Evolutionary conservation across 2,329 filamentous ascomycete species (phyloP).

Genomic region (Colletotrichum sp.): DNA sequence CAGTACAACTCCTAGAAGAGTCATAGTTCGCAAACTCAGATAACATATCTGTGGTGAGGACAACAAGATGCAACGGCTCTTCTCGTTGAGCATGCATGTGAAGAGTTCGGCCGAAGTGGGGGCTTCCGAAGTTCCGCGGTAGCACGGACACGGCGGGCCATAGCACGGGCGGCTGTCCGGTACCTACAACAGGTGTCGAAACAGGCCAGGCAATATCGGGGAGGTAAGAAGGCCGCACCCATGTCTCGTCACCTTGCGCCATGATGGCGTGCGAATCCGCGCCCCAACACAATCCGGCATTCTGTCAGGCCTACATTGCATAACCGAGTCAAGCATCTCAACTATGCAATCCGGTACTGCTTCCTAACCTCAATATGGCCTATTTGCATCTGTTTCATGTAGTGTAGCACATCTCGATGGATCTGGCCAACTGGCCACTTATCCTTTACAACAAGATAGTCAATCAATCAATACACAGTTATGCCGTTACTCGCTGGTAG

Average conservation of each 20-base stretch:
- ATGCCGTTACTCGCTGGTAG: too few species aligned
- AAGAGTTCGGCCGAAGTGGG: neutral
- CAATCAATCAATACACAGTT: too few species aligned
- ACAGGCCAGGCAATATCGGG: neutral
- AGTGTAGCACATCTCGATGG: too few species aligned
- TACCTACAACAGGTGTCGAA: neutral
- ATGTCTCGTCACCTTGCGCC: constrained; percentile 9
- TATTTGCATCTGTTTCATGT: too few species aligned
- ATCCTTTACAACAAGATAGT: too few species aligned
- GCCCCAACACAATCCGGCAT: neutral
- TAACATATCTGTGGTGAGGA: neutral
- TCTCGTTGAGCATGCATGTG: neutral
- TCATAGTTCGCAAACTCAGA: neutral
- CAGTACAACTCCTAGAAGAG: neutral
- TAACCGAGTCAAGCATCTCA: too few species aligned
- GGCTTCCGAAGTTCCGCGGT: neutral
- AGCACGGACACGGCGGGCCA: neutral
- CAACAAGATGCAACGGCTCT: neutral
- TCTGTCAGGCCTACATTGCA: too few species aligned
- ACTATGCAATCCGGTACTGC: too few species aligned
- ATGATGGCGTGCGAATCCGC: constrained; percentile 16
- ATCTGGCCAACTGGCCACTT: too few species aligned
- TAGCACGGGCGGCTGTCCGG: neutral
- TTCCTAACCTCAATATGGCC: too few species aligned
- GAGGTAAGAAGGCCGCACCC: neutral